Conservation (phyloP, 768 basidiomycete genomes). For the Lactarius quietus region DNA sequence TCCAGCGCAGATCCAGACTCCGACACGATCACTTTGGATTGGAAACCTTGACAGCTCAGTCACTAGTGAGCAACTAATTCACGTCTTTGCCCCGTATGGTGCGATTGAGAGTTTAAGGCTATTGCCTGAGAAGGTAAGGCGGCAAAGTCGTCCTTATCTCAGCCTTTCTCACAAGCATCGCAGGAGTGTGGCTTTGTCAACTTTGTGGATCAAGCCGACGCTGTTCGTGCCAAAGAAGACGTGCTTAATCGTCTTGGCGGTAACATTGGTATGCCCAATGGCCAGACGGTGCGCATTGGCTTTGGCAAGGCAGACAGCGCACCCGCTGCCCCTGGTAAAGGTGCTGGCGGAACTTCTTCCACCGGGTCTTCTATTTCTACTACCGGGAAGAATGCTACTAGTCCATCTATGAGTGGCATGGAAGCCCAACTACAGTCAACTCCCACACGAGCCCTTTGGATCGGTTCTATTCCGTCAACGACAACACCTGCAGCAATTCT, state of each 20-base stretch:
- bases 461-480: conserved; percentile 93
- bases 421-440: conserved; percentile 86
- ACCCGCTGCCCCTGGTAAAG: conserved; percentile 84
- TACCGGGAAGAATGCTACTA: conserved; percentile 44
- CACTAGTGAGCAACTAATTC: conserved; percentile 90
- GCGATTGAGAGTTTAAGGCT: conserved; percentile 94
- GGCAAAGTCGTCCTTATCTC: neutral
- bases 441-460: conserved; percentile 95
- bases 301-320: conserved; percentile 98
- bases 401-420: conserved; percentile 60
- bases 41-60: conserved; percentile 95
- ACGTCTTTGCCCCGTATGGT: conserved; percentile 94
- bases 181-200: conserved; percentile 99
- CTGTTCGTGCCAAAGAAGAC: conserved; percentile 97
- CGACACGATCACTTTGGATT: conserved; percentile 96
- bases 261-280: conserved; percentile 90
- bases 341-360: conserved; percentile 57
- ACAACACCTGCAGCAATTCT: conserved; percentile 93
- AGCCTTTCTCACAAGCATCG: conserved; percentile 11
- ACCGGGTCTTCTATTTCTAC: conserved; percentile 61
- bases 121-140: conserved; percentile 91
- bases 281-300: conserved; percentile 94
- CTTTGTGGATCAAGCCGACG: conserved; percentile 92
- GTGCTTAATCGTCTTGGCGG: conserved; percentile 94
- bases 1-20: conserved; percentile 79